Conservation (phyloP, 257 asterid species). For the Schizonepeta tenuifolia region DNA sequence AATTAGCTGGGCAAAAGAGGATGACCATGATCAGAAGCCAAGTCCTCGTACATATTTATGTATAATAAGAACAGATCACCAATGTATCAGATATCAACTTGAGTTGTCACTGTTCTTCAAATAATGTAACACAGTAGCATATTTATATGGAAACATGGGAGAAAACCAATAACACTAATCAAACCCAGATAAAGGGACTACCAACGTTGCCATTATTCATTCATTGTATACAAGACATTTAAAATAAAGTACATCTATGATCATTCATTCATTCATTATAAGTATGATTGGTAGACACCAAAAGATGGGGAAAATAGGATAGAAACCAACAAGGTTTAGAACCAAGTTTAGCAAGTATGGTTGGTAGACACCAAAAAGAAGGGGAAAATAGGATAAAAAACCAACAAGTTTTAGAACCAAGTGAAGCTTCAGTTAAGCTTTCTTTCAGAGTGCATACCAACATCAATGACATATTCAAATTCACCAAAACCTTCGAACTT, state of each 20-base stretch:
- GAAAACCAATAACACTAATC: neutral
- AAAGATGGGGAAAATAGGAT: neutral
- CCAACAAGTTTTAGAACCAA: neutral
- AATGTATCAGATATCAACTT: neutral
- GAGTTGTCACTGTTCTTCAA: neutral
- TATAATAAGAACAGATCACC: neutral
- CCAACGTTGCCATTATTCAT: neutral
- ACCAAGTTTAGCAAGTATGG: neutral
- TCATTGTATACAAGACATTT: neutral
- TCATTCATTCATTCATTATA: neutral
- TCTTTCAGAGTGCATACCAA: neutral
- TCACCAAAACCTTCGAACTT: conserved; percentile 7
- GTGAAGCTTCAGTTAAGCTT: neutral
- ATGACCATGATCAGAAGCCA: neutral
- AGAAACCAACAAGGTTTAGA: neutral
- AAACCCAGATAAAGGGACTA: neutral
- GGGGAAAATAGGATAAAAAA: neutral
- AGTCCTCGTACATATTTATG: neutral
- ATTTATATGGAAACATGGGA: neutral
- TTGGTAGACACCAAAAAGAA: neutral
- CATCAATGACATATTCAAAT: conserved; percentile 9
- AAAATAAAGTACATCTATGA: neutral
- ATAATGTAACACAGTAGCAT: neutral
- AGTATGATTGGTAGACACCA: neutral
- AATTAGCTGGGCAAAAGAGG: neutral